phyloP scores from a whole-genome alignment of 192 early-diverging fungal species.

The Backusella australiensis region DNA sequence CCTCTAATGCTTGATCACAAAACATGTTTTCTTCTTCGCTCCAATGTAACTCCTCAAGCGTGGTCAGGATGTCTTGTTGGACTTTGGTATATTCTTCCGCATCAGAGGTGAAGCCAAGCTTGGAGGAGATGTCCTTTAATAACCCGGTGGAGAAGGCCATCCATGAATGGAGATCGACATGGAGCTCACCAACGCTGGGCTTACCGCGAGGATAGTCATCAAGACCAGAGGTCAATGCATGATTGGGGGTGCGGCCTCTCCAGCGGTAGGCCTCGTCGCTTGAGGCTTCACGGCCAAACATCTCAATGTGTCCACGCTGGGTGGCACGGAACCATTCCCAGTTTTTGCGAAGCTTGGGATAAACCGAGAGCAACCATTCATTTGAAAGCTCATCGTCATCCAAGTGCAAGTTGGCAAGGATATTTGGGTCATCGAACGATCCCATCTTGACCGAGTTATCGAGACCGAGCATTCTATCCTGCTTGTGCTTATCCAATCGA shows the following conservation, averaged over 20 bases:
- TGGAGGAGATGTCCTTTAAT: conserved; percentile 56
- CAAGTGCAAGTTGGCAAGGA: conserved; percentile 41
- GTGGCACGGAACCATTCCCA: conserved; percentile 80
- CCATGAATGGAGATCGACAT: conserved; percentile 80
- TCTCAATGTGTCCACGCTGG: conserved; percentile 64
- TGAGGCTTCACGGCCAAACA: conserved; percentile 42
- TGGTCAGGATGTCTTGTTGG: conserved; percentile 48
- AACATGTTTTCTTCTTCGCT: conserved; percentile 55
- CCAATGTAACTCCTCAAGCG: conserved; percentile 74
- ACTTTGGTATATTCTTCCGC: conserved; percentile 51
- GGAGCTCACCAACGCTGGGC: conserved; percentile 73
- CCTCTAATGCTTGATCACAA: conserved; percentile 63
- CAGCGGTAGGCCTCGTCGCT: conserved; percentile 80
- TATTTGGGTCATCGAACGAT: conserved; percentile 19
- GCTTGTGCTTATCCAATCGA: conserved; percentile 34
- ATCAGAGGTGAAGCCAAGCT: conserved; percentile 55
- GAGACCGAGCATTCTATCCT: background rate
- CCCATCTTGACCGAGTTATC: conserved; percentile 14
- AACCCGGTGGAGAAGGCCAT: conserved; percentile 59
- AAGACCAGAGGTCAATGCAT: conserved; percentile 87
- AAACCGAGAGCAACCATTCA: conserved; percentile 49
- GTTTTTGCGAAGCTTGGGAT: conserved; percentile 63
- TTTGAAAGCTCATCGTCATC: conserved; percentile 39
- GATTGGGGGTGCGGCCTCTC: conserved; percentile 80
- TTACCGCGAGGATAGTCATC: conserved; percentile 91